Conservation (phyloP, 768 basidiomycete species). For the Austroboletus eburneus region DNA sequence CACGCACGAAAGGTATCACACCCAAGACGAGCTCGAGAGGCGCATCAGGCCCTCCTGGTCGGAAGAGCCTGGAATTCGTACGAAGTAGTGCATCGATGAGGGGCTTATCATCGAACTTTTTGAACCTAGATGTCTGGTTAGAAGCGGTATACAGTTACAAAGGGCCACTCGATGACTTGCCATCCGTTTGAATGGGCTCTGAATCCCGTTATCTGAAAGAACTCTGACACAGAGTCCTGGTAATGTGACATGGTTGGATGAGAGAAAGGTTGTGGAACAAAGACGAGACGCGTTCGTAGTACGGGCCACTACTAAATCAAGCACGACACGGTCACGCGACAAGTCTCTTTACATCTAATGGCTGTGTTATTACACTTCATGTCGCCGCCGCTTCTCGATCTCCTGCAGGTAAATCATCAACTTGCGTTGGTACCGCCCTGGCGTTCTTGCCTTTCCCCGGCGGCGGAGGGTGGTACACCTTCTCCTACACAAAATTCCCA, state of each 20-base stretch:
- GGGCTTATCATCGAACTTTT: constrained; percentile 33
- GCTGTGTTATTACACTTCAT: constrained; percentile 22
- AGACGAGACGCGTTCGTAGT: not conserved
- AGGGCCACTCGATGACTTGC: constrained; percentile 2
- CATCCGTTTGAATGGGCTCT: constrained; percentile 29
- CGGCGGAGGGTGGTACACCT: constrained; percentile 80
- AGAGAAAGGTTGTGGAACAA: not conserved
- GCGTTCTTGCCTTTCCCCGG: constrained; percentile 69
- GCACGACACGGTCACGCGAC: constrained; percentile 3
- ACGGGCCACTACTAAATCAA: not conserved
- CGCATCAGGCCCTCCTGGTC: constrained; percentile 20
- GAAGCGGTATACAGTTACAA: too few relatives aligned
- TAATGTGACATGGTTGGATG: not conserved
- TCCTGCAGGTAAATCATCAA: constrained; percentile 71
- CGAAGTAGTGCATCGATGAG: constrained; percentile 28
- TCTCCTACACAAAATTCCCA: constrained; percentile 38
- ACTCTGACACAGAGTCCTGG: constrained; percentile 9
- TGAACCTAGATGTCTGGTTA: constrained; percentile 19
- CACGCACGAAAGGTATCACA: constrained; percentile 9
- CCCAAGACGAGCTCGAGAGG: constrained; percentile 44
- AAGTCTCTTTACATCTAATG: too few relatives aligned
- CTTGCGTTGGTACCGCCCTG: constrained; percentile 41
- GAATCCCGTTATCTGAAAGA: constrained; percentile 28
- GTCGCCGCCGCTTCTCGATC: too few relatives aligned
- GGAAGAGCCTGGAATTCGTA: constrained; percentile 27